phyloP scores from a whole-genome alignment of 106 monocot genomes.

The Dendrobium huoshanense region DNA sequence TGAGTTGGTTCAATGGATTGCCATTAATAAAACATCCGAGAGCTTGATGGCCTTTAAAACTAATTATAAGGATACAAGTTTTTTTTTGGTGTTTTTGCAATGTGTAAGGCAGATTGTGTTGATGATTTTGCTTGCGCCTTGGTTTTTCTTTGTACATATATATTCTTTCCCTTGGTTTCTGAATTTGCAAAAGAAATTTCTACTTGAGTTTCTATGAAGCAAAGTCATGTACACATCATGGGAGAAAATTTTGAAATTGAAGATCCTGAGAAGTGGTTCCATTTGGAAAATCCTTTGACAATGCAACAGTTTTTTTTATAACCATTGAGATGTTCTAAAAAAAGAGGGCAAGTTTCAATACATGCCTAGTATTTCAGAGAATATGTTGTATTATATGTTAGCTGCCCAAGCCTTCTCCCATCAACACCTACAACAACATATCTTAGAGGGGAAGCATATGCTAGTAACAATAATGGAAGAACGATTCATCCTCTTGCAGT shows the following conservation, averaged over 20 bases:
- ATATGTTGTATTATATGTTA: constrained; percentile 71
- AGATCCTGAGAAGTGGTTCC: constrained; percentile 79
- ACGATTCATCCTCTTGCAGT: too few species aligned
- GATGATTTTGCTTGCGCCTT: constrained; percentile 26
- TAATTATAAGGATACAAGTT: constrained; percentile 85
- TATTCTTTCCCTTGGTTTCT: constrained; percentile 83
- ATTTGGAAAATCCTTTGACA: constrained; percentile 53
- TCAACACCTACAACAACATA: too few species aligned
- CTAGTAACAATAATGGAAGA: too few species aligned
- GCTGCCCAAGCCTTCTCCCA: constrained; percentile 41
- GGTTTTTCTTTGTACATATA: constrained; percentile 47
- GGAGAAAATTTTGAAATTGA: constrained; percentile 83
- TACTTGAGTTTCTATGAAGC: constrained; percentile 56
- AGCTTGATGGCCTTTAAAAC: constrained; percentile 98
- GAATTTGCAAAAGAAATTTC: constrained; percentile 83
- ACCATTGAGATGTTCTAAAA: constrained; percentile 67
- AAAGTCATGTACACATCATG: constrained; percentile 88
- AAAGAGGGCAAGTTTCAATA: constrained; percentile 49
- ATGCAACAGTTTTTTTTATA: constrained; percentile 19
- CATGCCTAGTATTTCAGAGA: constrained; percentile 47
- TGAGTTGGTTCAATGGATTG: constrained; percentile 72
- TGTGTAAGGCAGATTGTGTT: constrained; percentile 46
- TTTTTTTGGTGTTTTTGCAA: constrained; percentile 87
- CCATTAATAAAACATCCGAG: constrained; percentile 76
- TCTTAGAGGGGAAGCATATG: too few species aligned